phyloP scores from a whole-genome alignment of 2,329 filamentous ascomycete species.

The Scedosporium aurantiacum region DNA sequence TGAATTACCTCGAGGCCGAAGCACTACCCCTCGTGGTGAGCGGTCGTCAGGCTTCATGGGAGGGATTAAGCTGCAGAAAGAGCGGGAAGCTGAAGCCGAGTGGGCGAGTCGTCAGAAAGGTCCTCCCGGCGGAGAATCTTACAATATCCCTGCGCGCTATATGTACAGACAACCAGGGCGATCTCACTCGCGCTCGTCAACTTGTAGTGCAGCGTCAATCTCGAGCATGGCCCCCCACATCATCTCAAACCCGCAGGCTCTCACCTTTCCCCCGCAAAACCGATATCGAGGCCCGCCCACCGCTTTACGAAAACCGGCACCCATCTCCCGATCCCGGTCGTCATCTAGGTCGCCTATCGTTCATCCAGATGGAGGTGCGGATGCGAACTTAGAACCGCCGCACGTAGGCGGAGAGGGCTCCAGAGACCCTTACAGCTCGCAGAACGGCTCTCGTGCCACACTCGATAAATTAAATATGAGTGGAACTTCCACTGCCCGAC shows the following conservation, averaged over 20 bases:
- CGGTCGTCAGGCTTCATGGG: not conserved
- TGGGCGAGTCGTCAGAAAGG: not conserved
- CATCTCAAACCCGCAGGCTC: not conserved
- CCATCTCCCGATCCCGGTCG: not conserved
- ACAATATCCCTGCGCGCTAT: not conserved
- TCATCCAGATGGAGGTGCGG: not conserved
- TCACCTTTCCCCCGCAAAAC: not conserved
- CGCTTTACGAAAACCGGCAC: not conserved
- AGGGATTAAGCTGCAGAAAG: slow-evolving; percentile 2
- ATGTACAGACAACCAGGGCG: slow-evolving; percentile 2
- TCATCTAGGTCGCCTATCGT: not conserved
- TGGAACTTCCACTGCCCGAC: not conserved
- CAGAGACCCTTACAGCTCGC: not conserved
- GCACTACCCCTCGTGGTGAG: not conserved
- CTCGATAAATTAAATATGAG: not conserved
- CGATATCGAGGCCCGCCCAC: not conserved
- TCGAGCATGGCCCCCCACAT: not conserved
- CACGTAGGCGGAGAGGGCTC: not conserved
- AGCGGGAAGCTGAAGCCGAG: slow-evolving; percentile 1
- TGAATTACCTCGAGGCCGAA: not conserved
- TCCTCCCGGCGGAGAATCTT: not conserved
- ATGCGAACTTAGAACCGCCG: not conserved
- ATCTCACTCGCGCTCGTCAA: not conserved
- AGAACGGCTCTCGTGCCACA: not conserved
- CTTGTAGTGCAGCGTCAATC: not conserved